These are phyloP conservation scores for Paxillus rubicundulus DNA, from an alignment of 768 basidiomycete species.

Conservation along the genomic window DNA sequence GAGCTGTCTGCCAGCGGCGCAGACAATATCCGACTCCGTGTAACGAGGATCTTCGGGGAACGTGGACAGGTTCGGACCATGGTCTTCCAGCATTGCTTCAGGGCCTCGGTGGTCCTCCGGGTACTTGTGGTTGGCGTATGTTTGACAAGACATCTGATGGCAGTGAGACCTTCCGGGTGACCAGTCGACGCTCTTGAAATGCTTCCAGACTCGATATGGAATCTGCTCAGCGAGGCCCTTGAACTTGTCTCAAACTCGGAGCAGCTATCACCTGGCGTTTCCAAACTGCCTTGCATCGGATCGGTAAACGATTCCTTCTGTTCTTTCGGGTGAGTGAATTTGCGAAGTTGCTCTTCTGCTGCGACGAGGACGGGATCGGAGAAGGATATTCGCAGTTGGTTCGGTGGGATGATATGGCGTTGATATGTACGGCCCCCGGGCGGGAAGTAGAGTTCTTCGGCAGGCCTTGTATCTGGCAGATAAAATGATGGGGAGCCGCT, in stretches of 20 bases:
- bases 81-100: background rate
- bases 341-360: constrained; percentile 11
- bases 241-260: background rate
- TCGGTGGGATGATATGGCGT: constrained; percentile 7
- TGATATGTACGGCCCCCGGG: constrained; percentile 14
- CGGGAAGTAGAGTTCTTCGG: constrained; percentile 8
- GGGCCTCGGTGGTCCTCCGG: background rate
- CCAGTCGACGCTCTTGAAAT: background rate
- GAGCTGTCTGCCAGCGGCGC: background rate
- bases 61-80: background rate
- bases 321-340: background rate
- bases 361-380: constrained; percentile 23
- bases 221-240: background rate
- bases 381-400: constrained; percentile 20
- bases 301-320: background rate
- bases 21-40: background rate
- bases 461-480: background rate
- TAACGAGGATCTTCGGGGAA: background rate
- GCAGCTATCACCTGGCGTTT: background rate
- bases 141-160: background rate
- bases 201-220: background rate
- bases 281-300: background rate
- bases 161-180: background rate
- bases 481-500: constrained; percentile 1
- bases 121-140: background rate